phyloP scores from a whole-genome alignment of 177 flowering plant genomes.

The Telopea speciosissima region DNA sequence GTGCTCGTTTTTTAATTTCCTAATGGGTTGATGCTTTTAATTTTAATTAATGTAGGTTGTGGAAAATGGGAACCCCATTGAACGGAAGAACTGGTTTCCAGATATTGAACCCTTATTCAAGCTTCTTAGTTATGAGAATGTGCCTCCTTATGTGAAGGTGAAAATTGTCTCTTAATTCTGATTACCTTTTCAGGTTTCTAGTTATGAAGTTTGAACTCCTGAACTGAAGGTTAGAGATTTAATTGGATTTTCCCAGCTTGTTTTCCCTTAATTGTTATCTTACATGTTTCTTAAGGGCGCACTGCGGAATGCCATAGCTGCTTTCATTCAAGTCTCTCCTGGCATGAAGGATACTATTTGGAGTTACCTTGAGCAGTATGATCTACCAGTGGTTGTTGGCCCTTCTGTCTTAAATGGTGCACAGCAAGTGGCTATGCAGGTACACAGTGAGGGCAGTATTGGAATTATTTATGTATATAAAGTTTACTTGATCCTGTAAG shows the following conservation, averaged over 20 bases:
- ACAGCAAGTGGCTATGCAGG: conserved; percentile 59
- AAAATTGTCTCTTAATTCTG: conserved; percentile 5
- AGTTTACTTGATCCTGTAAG: background rate
- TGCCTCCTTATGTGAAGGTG: conserved; percentile 96
- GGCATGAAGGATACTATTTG: conserved; percentile 69
- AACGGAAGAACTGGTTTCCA: conserved; percentile 85
- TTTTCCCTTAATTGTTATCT: conserved; percentile 1
- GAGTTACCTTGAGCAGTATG: conserved; percentile 94
- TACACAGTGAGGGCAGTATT: conserved; percentile 13
- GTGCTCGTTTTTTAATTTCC: background rate
- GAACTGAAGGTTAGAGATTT: background rate
- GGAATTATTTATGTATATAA: background rate
- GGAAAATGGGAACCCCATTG: conserved; percentile 77
- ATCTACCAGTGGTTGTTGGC: conserved; percentile 92
- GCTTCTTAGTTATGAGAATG: conserved; percentile 93
- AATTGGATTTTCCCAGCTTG: background rate
- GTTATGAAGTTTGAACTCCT: background rate
- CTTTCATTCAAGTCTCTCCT: conserved; percentile 73
- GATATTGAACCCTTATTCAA: conserved; percentile 96
- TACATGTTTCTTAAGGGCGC: conserved; percentile 62
- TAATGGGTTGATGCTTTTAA: background rate
- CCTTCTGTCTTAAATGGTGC: conserved; percentile 38
- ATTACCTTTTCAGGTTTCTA: conserved; percentile 1
- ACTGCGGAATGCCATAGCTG: conserved; percentile 67
- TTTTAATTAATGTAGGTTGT: conserved; percentile 50